Conservation (phyloP, 2,329 filamentous ascomycete genomes). For the Cladobotryum protrusum region DNA sequence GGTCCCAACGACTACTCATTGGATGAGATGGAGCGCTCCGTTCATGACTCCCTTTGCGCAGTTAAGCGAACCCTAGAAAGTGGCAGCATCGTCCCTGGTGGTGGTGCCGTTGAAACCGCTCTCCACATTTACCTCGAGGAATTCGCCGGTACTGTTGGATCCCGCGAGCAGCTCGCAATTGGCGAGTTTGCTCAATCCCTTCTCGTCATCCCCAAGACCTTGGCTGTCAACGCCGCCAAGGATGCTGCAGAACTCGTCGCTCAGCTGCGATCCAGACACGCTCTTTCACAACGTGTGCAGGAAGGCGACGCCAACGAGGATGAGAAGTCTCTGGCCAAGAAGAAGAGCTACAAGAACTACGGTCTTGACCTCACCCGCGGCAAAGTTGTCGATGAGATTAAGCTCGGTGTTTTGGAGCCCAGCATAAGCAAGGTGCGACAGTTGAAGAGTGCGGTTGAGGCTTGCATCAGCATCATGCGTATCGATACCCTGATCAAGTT, state of each 20-base stretch:
- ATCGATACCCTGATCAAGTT: slow-evolving; percentile 98
- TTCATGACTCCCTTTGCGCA: slow-evolving; percentile 93
- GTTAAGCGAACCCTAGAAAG: slow-evolving; percentile 97
- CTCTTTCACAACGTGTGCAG: slow-evolving; percentile 84
- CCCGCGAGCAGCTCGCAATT: slow-evolving; percentile 94
- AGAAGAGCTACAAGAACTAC: slow-evolving; percentile 99
- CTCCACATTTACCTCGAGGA: slow-evolving; percentile 99
- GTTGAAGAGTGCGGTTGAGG: slow-evolving; percentile 96
- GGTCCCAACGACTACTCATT: slow-evolving; percentile 94
- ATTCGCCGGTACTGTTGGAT: slow-evolving; percentile 94
- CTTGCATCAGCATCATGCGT: slow-evolving; percentile 97
- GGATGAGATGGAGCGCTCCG: slow-evolving; percentile 98
- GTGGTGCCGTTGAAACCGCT: slow-evolving; percentile 96
- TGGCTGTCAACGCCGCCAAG: slow-evolving; percentile 95
- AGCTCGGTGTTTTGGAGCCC: slow-evolving; percentile 91
- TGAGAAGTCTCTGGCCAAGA: slow-evolving; percentile 82
- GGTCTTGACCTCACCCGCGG: slow-evolving; percentile 85
- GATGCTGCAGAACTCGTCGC: slow-evolving; percentile 93
- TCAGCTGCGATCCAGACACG: slow-evolving; percentile 89
- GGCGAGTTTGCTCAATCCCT: slow-evolving; percentile 95
- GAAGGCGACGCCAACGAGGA: slow-evolving; percentile 80
- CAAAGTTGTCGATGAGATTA: slow-evolving; percentile 87
- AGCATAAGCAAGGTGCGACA: slow-evolving; percentile 98
- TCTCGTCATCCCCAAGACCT: slow-evolving; percentile 89
- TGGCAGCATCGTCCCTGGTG: slow-evolving; percentile 92